Base-by-base conservation (phyloP, 2,329 filamentous ascomycete genomes). In the Thermomyces lanuginosus region DNA sequence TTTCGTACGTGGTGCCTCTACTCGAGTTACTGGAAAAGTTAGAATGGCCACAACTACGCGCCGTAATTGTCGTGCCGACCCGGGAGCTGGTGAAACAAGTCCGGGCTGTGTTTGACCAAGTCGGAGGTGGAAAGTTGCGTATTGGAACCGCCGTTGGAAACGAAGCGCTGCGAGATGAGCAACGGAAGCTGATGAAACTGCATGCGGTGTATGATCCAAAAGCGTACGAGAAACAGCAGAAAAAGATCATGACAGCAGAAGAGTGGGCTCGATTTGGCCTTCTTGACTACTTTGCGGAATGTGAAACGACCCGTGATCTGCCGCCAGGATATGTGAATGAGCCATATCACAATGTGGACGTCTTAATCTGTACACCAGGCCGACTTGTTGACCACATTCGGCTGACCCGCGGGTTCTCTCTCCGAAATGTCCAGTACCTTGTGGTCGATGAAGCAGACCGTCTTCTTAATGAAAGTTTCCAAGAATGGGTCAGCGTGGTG, bases 401-500 rank as follows among this genome's bases (percentile, higher is more conserved):
- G 36, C 73, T 75, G 33, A 95, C 86, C 0, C 69, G 71, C 3
- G 83, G 82, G 0, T 93, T 95, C 48, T 69, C 64, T 0, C 61
- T 95, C 12, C 69, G 77, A 30, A 66, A 78, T 45, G 61, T 93
- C 4, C 70, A 79, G 34, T 95, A 84, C 83, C 62, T 95, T 0
- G 70, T 93, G 2, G 77, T 93, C 23, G 86, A 95, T 42, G 86
- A 95, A 54, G 89, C 86, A 7, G 86, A 95, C 51, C 82, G 89
- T 45, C 60, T 95, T 8, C 66, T 95, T 4, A 77, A 84, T 22
- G 81, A 95, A 49, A 84, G 78, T 43, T 93, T 89, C 51, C 84
- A 93, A 47, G 78, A 86, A 42, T 93, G 84, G 84, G 61, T 91
- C 3, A 69, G 73, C 21, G 57, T 75, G 0, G 69, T 89, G 5